A percentile compares a stretch with the other conserved stretches of the same genome.
Conservation (phyloP, 73 alveolate genomes). For the Paraurostyla sp. region DNA sequence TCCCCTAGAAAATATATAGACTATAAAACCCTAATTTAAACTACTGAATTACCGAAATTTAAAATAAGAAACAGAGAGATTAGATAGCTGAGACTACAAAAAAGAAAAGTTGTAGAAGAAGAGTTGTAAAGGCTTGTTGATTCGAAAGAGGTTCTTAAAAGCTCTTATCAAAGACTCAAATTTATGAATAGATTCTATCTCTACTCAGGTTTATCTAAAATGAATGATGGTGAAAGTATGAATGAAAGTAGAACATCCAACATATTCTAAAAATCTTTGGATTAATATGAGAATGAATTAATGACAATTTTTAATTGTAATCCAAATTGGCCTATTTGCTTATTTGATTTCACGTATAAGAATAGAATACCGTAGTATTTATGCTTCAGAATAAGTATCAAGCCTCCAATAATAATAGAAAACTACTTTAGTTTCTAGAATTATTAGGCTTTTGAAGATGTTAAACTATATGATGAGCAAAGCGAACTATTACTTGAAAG, state of each 20-base stretch:
- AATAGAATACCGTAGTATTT: constrained; percentile 40
- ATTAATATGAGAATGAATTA: constrained; percentile 27
- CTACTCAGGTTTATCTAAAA: constrained; percentile 49
- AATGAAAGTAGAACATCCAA: too few species aligned
- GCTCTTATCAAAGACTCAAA: constrained; percentile 14
- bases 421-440: neutral
- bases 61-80: constrained; percentile 4
- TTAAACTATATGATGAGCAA: neutral
- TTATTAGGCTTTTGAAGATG: neutral
- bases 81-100: constrained; percentile 6
- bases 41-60: neutral
- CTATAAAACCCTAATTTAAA: neutral
- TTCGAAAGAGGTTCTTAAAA: neutral
- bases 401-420: constrained; percentile 22
- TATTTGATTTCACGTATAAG: constrained; percentile 60
- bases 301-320: constrained; percentile 48
- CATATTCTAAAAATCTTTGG: constrained; percentile 15
- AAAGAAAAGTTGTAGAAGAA: neutral
- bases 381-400: neutral
- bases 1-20: constrained; percentile 11
- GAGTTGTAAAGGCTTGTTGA: constrained; percentile 6
- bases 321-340: constrained; percentile 71
- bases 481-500: constrained; percentile 16
- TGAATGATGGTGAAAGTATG: constrained; percentile 1
- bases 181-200: constrained; percentile 61